Base-by-base conservation (phyloP, 2,329 filamentous ascomycete genomes). In the Cladosporium sp. region DNA sequence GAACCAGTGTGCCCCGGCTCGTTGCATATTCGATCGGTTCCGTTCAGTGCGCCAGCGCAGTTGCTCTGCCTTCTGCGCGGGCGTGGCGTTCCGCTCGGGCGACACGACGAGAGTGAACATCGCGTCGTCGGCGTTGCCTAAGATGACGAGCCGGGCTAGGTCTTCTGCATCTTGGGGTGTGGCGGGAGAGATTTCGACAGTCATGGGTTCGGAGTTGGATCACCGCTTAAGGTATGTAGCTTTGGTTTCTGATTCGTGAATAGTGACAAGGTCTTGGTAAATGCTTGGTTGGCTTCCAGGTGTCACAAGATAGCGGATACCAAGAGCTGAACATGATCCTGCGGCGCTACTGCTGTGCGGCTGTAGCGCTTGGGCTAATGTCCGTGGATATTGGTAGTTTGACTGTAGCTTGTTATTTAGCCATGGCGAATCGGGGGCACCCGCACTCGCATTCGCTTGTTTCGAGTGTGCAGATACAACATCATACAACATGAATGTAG, bases 21-120 rank as follows among this genome's bases (percentile, higher is more conserved):
- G n/a, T 11, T 15, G 28, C 36, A 61, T 55, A 24, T 58, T 59
- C 12, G n/a, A 15, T 14, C 32, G n/a, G 24, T 38, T 60, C 4
- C 64, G 64, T 24, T 47, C 49, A 5, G 38, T 52, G 32, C 64
- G 57, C 64, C 64, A 66, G 11, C 36, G 26, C 2, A 55, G 12
- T 34, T 60, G 59, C 24, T 60, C 58, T 15, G 26, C 32, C 18
- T 49, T n/a, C 28, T 66, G 64, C n/a, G 28, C 41, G 10, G 63
- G 38, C 14, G 55, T 60, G 15, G 44, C n/a, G 24, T 61, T 47
- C 18, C 4, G 21, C 8, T 8, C n/a, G 21, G 3, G 55, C 18
- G 55, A 18, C 26, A 60, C 26, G 64, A 47, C n/a, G 24, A 21
- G 26, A 18, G 54, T 44, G 55, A 66, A 61, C 30, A 60, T 44